phyloP scores from a whole-genome alignment of 225 moss, liverwort and hornwort species.

The Takakia lepidozioides region DNA sequence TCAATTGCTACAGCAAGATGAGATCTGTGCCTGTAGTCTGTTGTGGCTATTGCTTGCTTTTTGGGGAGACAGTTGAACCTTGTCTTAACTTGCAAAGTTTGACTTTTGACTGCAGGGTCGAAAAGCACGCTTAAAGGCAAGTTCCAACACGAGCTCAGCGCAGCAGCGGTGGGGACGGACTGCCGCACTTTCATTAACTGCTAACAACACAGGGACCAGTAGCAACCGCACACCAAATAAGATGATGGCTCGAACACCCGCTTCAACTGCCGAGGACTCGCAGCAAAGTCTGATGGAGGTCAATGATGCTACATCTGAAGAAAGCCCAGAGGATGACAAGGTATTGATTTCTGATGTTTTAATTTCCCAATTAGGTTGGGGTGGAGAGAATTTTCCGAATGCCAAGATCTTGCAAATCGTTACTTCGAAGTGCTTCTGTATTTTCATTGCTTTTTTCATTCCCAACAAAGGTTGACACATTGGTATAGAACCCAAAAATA shows the following conservation, averaged over 20 bases:
- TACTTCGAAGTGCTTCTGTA: too few relatives aligned
- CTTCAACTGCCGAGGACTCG: constrained; percentile 17
- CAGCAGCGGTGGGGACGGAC: constrained; percentile 33
- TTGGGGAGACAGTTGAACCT: too few relatives aligned
- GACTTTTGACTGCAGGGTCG: too few relatives aligned
- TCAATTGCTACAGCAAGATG: too few relatives aligned
- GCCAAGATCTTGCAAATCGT: too few relatives aligned
- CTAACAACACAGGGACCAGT: constrained; percentile 8
- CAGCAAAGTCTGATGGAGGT: constrained; percentile 17
- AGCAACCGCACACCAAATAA: constrained; percentile 16
- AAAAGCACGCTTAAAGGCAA: constrained; percentile 39
- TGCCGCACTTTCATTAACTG: constrained; percentile 12
- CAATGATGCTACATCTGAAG: constrained; percentile 18
- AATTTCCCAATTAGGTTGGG: background rate
- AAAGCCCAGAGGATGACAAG: constrained; percentile 18
- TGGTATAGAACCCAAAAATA: background rate
- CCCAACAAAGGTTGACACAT: background rate
- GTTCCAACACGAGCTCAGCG: constrained; percentile 9
- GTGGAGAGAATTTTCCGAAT: background rate
- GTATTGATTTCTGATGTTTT: constrained; percentile 11
- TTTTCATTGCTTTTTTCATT: background rate
- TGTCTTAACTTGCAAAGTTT: too few relatives aligned
- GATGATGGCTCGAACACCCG: constrained; percentile 7
- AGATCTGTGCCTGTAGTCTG: too few relatives aligned
- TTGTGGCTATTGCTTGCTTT: too few relatives aligned